These are phyloP conservation scores for Simplicillium aogashimaense DNA, from an alignment of 2,329 filamentous ascomycete genomes.

Conservation along the genomic window DNA sequence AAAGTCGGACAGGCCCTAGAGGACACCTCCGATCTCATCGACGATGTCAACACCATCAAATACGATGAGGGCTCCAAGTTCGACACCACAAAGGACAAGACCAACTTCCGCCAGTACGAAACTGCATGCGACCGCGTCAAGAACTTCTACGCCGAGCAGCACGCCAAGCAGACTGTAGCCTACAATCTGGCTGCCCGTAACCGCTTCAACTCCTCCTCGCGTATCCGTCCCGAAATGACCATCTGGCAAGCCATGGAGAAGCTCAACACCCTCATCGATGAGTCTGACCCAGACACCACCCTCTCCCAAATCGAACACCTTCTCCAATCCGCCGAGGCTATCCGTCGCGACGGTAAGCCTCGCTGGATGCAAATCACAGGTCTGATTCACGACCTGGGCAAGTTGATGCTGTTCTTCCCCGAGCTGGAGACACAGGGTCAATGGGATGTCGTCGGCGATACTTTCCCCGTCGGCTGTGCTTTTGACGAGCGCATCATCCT, in stretches of 20 bases:
- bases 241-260: conserved; percentile 91
- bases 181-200: conserved; percentile 76
- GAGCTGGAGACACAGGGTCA: conserved; percentile 59
- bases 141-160: conserved; percentile 70
- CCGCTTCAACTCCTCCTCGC: conserved; percentile 45
- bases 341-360: conserved; percentile 74
- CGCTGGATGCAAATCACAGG: conserved; percentile 75
- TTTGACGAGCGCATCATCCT: conserved; percentile 74
- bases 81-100: conserved; percentile 68
- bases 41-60: conserved; percentile 45
- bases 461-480: conserved; percentile 68
- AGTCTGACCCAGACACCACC: conserved; percentile 81
- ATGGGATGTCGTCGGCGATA: conserved; percentile 89
- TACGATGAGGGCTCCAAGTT: conserved; percentile 50
- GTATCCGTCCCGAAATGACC: conserved; percentile 60
- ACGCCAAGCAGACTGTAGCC: conserved; percentile 63
- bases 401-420: conserved; percentile 71
- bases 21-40: conserved; percentile 35
- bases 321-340: conserved; percentile 80
- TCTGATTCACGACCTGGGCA: conserved; percentile 71
- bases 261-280: conserved; percentile 82
- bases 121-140: conserved; percentile 77
- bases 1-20: conserved; percentile 27
- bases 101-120: conserved; percentile 73
- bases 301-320: conserved; percentile 86